phyloP scores from a whole-genome alignment of 2,329 filamentous ascomycete genomes.

The Exophiala spinifera region DNA sequence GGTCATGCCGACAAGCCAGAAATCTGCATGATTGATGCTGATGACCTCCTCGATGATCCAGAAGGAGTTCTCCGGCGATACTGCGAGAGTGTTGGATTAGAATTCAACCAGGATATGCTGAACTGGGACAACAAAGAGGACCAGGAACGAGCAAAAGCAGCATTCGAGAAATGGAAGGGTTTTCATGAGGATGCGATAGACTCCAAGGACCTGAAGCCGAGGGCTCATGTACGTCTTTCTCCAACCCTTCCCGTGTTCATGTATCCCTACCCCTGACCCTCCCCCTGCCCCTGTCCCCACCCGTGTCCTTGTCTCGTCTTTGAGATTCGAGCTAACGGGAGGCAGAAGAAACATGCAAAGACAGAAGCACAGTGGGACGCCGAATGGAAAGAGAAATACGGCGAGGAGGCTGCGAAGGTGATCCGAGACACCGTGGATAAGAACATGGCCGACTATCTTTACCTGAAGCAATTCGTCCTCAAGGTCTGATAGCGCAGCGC shows the following conservation, averaged over 20 bases:
- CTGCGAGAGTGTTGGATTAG: constrained; percentile 75
- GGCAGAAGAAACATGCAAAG: constrained; percentile 36
- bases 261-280: too few species aligned
- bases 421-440: constrained; percentile 59
- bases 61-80: constrained; percentile 71
- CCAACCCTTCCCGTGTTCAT: too few species aligned
- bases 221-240: constrained; percentile 43
- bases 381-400: constrained; percentile 62
- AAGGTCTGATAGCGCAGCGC: constrained; percentile 38
- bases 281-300: background rate
- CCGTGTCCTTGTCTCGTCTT: background rate
- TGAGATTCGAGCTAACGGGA: constrained; percentile 25
- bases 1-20: constrained; percentile 43
- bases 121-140: constrained; percentile 76
- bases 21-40: constrained; percentile 87
- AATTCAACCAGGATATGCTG: constrained; percentile 75
- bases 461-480: constrained; percentile 64
- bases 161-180: constrained; percentile 95
- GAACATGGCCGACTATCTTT: constrained; percentile 61
- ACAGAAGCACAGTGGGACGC: constrained; percentile 55
- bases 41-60: constrained; percentile 87
- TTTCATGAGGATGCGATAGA: constrained; percentile 94
- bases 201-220: constrained; percentile 70
- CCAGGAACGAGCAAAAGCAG: constrained; percentile 63
- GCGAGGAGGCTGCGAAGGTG: constrained; percentile 55